Percentiles rank a stretch among this genome's conserved stretches.
These are phyloP conservation scores for Elsinoe australis DNA, from an alignment of 2,329 filamentous ascomycete species.

Conservation along the genomic window DNA sequence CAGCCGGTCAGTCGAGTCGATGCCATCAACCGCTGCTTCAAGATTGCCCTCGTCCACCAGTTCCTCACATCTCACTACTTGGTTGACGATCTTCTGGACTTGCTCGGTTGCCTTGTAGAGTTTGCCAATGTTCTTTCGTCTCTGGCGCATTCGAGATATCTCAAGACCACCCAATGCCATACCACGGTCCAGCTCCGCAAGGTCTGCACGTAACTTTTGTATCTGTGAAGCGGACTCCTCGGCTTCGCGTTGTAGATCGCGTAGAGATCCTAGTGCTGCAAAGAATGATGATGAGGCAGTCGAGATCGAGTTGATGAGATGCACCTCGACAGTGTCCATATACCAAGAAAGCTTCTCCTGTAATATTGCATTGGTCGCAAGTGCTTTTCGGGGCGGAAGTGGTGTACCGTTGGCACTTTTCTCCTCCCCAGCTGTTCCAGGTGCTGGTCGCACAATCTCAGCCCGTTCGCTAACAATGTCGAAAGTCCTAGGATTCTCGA, in stretches of 20 bases:
- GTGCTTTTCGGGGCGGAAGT: constrained; percentile 60
- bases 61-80: constrained; percentile 67
- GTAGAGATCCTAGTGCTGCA: constrained; percentile 80
- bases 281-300: constrained; percentile 95
- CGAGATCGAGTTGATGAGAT: constrained; percentile 92
- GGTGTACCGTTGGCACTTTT: constrained; percentile 52
- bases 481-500: constrained; percentile 93
- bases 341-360: constrained; percentile 99
- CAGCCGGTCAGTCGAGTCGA: constrained; percentile 70
- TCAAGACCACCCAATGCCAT: constrained; percentile 79
- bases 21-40: constrained; percentile 67
- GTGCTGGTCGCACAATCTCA: constrained; percentile 73
- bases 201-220: constrained; percentile 67
- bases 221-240: constrained; percentile 86
- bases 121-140: constrained; percentile 75
- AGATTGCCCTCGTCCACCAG: constrained; percentile 77
- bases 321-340: constrained; percentile 98
- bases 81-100: constrained; percentile 67
- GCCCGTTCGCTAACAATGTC: constrained; percentile 94
- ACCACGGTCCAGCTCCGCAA: constrained; percentile 74
- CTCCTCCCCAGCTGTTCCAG: constrained; percentile 40
- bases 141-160: constrained; percentile 72
- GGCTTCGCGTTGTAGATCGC: constrained; percentile 85
- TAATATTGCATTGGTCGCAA: constrained; percentile 92
- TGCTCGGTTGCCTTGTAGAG: constrained; percentile 77